Conservation (phyloP, 768 basidiomycete species). For the Grammothele lineata region DNA sequence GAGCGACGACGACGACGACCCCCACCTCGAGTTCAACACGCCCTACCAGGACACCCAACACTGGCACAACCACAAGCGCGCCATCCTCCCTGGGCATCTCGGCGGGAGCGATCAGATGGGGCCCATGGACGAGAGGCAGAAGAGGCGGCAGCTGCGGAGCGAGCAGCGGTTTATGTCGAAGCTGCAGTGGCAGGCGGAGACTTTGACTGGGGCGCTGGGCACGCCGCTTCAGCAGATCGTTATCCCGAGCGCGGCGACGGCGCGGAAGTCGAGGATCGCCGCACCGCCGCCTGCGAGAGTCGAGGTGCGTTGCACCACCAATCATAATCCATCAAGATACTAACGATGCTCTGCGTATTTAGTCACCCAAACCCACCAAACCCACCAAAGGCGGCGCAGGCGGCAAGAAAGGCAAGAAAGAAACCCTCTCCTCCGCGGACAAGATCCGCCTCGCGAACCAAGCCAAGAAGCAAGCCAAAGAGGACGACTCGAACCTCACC, state of each 20-base stretch:
- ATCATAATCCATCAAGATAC: too few relatives aligned
- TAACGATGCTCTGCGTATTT: too few relatives aligned
- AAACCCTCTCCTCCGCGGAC: constrained; percentile 33
- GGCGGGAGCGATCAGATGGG: constrained; percentile 39
- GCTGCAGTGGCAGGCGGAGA: constrained; percentile 56
- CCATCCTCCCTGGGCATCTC: constrained; percentile 50
- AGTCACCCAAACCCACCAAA: too few relatives aligned
- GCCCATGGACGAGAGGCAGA: constrained; percentile 31
- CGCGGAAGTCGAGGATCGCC: constrained; percentile 3
- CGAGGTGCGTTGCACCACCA: too few relatives aligned
- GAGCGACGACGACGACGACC: constrained; percentile 12
- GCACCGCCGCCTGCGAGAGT: not conserved
- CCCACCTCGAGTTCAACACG: constrained; percentile 37
- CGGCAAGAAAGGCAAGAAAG: constrained; percentile 26
- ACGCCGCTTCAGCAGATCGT: constrained; percentile 45
- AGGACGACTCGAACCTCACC: constrained; percentile 32
- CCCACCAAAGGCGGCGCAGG: too few relatives aligned
- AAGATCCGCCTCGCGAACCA: constrained; percentile 41
- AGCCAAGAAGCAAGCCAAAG: constrained; percentile 40
- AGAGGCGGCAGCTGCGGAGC: constrained; percentile 32
- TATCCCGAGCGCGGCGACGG: constrained; percentile 37
- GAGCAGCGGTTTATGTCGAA: constrained; percentile 58
- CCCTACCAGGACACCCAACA: constrained; percentile 50
- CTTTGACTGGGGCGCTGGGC: constrained; percentile 61
- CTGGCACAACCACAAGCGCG: constrained; percentile 51